phyloP scores from a whole-genome alignment of 2,329 filamentous ascomycete species.

The Penicillium paneum region DNA sequence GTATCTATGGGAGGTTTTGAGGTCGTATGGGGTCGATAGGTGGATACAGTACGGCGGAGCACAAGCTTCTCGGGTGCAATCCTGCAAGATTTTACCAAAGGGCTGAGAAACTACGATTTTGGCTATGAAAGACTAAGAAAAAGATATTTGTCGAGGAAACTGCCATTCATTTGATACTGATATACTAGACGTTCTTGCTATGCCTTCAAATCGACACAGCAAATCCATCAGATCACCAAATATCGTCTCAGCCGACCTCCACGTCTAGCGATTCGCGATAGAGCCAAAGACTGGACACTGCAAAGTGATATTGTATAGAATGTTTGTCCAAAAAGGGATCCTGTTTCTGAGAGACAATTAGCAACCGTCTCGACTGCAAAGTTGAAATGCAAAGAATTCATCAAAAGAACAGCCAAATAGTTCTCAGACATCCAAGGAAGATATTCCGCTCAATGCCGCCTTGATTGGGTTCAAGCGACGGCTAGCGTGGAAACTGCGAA shows the following conservation, averaged over 20 bases:
- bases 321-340: background rate
- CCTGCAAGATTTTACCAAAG: background rate
- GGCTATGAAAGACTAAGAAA: background rate
- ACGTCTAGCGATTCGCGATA: background rate
- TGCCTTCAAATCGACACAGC: no score
- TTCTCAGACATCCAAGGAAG: conserved; percentile 42
- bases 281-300: background rate
- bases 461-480: conserved; percentile 37
- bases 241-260: background rate
- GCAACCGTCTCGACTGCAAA: conserved; percentile 14
- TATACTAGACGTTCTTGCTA: background rate
- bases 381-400: conserved; percentile 9
- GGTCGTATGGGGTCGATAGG: background rate
- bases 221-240: background rate
- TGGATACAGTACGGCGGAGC: conserved; percentile 27
- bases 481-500: conserved; percentile 44
- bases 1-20: background rate
- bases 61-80: conserved; percentile 21
- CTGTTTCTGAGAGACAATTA: conserved; percentile 23
- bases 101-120: background rate
- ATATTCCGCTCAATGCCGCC: conserved; percentile 36
- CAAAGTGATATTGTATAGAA: background rate
- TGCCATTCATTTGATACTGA: background rate
- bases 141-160: background rate
- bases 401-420: conserved; percentile 21